Percentiles rank a stretch among this genome's conserved stretches.
These are phyloP conservation scores for Capsicum chinense DNA, from an alignment of 257 asterid species.

Conservation along the genomic window DNA sequence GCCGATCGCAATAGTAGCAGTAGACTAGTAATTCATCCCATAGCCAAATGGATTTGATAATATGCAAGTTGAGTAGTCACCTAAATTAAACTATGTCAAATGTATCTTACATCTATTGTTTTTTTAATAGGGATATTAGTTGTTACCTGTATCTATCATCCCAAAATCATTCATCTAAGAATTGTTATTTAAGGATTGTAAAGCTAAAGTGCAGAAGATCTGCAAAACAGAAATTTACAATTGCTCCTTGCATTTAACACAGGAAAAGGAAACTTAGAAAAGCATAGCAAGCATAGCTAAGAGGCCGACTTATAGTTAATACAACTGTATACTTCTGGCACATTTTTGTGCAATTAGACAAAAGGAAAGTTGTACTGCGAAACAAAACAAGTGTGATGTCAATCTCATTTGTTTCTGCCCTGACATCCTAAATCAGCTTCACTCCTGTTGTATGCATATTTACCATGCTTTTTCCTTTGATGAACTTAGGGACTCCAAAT, in stretches of 20 bases:
- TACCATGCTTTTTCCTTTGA: neutral
- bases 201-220: neutral
- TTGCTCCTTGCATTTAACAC: neutral
- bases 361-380: neutral
- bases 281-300: neutral
- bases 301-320: neutral
- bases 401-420: neutral
- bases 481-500: neutral
- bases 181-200: neutral
- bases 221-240: constrained; percentile 15
- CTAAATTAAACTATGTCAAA: too few relatives aligned
- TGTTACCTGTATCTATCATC: too few relatives aligned
- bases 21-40: neutral
- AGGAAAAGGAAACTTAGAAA: neutral
- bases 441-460: neutral
- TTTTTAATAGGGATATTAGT: too few relatives aligned
- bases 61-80: too few relatives aligned
- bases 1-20: neutral
- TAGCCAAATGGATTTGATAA: too few relatives aligned
- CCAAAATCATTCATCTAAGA: too few relatives aligned
- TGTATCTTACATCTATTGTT: too few relatives aligned
- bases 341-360: neutral
- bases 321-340: neutral
- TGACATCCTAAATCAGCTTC: neutral
- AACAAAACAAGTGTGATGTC: neutral